Conservation (phyloP, 306 rosid genomes). For the Aeschynomene evenia region DNA sequence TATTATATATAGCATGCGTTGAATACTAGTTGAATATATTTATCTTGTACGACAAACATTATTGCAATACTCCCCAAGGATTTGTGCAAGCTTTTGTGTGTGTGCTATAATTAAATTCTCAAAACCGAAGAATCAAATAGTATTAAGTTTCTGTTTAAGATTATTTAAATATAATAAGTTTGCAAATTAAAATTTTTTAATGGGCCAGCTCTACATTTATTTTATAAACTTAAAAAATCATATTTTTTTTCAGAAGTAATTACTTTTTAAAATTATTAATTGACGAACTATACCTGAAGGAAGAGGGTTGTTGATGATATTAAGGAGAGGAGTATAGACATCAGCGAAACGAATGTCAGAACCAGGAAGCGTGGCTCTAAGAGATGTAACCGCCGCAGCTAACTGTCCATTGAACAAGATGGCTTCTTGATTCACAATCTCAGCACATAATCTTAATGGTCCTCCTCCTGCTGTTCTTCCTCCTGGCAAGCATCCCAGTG, state of each 20-base stretch:
- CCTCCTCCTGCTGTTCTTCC: conserved; percentile 9
- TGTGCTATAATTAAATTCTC: too few relatives aligned
- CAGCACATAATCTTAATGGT: background rate
- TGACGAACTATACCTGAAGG: conserved; percentile 26
- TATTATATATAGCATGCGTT: too few relatives aligned
- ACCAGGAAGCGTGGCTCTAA: background rate
- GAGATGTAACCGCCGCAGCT: background rate
- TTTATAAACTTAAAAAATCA: too few relatives aligned
- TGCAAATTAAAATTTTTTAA: too few relatives aligned
- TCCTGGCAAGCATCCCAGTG: conserved; percentile 46
- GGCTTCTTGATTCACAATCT: background rate
- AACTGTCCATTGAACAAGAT: conserved; percentile 23
- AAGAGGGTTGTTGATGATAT: conserved; percentile 27
- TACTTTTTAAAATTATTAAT: background rate
- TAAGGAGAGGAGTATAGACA: conserved; percentile 30
- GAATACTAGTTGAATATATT: too few relatives aligned
- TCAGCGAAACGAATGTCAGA: conserved; percentile 32
- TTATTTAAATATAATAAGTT: too few relatives aligned
- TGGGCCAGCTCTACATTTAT: too few relatives aligned
- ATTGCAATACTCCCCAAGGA: too few relatives aligned
- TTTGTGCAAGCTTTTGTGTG: too few relatives aligned
- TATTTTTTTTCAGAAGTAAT: too few relatives aligned
- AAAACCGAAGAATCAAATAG: background rate
- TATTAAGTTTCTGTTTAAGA: background rate
- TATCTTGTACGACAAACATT: too few relatives aligned